phyloP scores from a whole-genome alignment of 768 basidiomycete genomes.

The Collybia nuda region DNA sequence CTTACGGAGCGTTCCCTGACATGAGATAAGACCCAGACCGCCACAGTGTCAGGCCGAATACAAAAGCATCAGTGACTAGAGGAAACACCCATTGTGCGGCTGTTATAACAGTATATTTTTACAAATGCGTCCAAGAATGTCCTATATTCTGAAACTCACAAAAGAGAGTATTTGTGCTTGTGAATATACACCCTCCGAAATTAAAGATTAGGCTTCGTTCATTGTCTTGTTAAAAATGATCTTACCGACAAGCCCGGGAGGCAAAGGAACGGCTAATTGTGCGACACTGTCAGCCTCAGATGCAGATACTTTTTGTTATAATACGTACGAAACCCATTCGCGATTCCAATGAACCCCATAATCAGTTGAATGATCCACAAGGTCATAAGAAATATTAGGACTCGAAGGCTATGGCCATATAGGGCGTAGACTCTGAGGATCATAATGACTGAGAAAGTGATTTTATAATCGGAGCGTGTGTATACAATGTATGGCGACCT shows the following conservation, averaged over 20 bases:
- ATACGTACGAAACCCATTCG: slow-evolving; percentile 22
- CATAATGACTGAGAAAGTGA: slow-evolving; percentile 28
- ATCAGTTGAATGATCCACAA: slow-evolving; percentile 24
- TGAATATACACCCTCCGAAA: slow-evolving; percentile 25
- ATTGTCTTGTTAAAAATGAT: too few species aligned
- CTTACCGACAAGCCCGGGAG: slow-evolving; percentile 21
- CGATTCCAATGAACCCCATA: slow-evolving; percentile 20
- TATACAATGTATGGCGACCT: slow-evolving; percentile 17
- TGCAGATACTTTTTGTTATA: too few species aligned
- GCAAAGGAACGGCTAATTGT: slow-evolving; percentile 21
- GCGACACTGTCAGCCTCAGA: too few species aligned
- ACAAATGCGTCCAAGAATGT: neutral
- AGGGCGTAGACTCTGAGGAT: slow-evolving; percentile 30
- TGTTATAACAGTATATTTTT: neutral
- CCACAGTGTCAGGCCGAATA: slow-evolving; percentile 10
- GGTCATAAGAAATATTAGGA: slow-evolving; percentile 17
- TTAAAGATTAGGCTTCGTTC: neutral
- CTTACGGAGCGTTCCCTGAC: neutral
- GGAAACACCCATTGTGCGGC: slow-evolving; percentile 25
- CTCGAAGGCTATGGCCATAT: slow-evolving; percentile 15
- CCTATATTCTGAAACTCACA: slow-evolving; percentile 10
- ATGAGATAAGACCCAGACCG: slow-evolving; percentile 5
- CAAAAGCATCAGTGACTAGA: slow-evolving; percentile 16
- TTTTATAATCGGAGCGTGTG: slow-evolving; percentile 13
- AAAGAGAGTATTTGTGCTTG: slow-evolving; percentile 18